Evolutionary conservation across 257 asterid genomes (phyloP).

Genomic region (Misopates orontium): DNA sequence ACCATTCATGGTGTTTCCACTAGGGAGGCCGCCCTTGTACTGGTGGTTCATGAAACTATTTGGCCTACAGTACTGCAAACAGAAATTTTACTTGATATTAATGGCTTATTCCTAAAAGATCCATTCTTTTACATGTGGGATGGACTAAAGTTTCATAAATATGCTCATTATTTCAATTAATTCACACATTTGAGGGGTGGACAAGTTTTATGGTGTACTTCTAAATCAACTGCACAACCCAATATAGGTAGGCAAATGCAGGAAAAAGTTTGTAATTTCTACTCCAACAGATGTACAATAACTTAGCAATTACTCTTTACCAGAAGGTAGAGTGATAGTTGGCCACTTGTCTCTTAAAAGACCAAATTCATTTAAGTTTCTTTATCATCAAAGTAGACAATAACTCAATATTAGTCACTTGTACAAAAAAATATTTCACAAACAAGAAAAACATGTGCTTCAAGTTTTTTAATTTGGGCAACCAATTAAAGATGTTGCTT

Average conservation of each 20-base stretch:
- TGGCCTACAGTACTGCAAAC: conserved; percentile 50
- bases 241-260: conserved; percentile 14
- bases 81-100: neutral
- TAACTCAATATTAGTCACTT: too few species aligned
- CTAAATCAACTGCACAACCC: conserved; percentile 7
- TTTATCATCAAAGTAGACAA: too few species aligned
- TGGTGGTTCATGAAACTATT: conserved; percentile 44
- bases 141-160: too few species aligned
- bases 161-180: too few species aligned
- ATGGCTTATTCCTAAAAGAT: too few species aligned
- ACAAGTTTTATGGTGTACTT: conserved; percentile 4
- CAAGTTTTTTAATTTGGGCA: neutral
- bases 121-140: too few species aligned
- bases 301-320: conserved; percentile 33
- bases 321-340: conserved; percentile 19
- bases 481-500: conserved; percentile 6
- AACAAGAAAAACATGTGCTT: neutral
- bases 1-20: conserved; percentile 42
- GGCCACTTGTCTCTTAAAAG: conserved; percentile 25
- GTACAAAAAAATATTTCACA: conserved; percentile 10
- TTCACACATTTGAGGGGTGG: too few species aligned
- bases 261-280: conserved; percentile 19
- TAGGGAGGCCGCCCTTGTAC: conserved; percentile 47
- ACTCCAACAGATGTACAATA: conserved; percentile 21
- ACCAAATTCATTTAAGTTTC: conserved; percentile 19